Evolutionary conservation across 2,329 filamentous ascomycete species (phyloP).

Genomic region (Aspergillus sojae): DNA sequence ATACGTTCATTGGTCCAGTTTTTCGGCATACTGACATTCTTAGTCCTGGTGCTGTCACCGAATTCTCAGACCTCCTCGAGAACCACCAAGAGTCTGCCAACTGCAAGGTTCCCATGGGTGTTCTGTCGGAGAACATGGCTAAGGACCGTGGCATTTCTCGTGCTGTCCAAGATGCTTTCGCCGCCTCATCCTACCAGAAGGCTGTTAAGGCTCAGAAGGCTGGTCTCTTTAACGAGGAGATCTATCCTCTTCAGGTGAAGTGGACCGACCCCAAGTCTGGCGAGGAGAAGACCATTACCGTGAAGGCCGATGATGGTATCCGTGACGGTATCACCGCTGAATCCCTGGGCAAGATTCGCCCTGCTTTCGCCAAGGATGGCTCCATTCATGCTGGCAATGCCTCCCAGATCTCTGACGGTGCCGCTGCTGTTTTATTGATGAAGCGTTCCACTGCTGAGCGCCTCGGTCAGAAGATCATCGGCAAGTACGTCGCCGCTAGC

Average conservation of each 20-base stretch:
- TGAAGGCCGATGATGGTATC: conserved; percentile 84
- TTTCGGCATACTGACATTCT: not conserved
- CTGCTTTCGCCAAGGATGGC: conserved; percentile 89
- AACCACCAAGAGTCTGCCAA: conserved; percentile 79
- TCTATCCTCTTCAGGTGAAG: conserved; percentile 81
- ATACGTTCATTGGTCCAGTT: not conserved
- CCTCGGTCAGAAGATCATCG: conserved; percentile 84
- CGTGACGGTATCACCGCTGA: conserved; percentile 83
- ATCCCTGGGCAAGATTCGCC: conserved; percentile 84
- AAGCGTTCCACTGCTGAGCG: conserved; percentile 86
- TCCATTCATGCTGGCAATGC: conserved; percentile 96
- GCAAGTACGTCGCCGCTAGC: conserved; percentile 86
- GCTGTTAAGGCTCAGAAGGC: conserved; percentile 79
- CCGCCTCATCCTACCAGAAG: conserved; percentile 90
- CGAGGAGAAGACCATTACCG: conserved; percentile 79
- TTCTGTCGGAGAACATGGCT: conserved; percentile 92
- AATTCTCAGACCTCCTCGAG: conserved; percentile 90
- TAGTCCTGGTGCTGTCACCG: conserved; percentile 79
- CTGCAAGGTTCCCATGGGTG: conserved; percentile 97
- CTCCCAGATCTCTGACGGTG: conserved; percentile 92
- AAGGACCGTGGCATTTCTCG: conserved; percentile 76
- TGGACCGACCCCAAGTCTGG: conserved; percentile 89
- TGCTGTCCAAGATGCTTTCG: conserved; percentile 83
- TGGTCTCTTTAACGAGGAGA: conserved; percentile 93
- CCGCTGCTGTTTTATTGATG: conserved; percentile 94